Evolutionary conservation across 2,329 filamentous ascomycete genomes (phyloP).

Genomic region (Coniochaeta prunicola): DNA sequence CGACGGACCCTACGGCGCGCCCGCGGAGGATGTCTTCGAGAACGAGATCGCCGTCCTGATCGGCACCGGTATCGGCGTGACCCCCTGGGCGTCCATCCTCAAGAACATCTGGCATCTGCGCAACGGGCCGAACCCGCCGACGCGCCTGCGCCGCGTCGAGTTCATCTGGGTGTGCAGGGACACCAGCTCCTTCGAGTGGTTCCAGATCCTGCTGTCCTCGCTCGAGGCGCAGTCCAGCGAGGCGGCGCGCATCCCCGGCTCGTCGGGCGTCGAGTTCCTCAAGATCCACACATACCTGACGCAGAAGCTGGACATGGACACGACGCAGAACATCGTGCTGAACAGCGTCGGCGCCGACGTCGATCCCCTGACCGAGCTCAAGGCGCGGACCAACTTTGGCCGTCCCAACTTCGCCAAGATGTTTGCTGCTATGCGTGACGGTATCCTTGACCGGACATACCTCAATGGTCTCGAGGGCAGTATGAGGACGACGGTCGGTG

Average conservation of each 20-base stretch:
- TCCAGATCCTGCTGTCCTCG: conserved; percentile 86
- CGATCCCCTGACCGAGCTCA: conserved; percentile 89
- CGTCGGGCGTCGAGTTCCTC: conserved; percentile 73
- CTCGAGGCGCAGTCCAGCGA: conserved; percentile 79
- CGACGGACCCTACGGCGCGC: conserved; percentile 93
- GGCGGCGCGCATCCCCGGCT: conserved; percentile 59
- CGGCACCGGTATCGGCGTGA: conserved; percentile 81
- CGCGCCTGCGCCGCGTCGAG: conserved; percentile 85
- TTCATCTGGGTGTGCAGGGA: conserved; percentile 99
- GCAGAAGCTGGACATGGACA: conserved; percentile 85
- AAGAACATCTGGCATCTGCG: conserved; percentile 99
- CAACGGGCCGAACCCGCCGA: conserved; percentile 80
- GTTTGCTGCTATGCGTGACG: conserved; percentile 78
- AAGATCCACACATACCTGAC: conserved; percentile 98
- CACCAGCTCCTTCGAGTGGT: conserved; percentile 96
- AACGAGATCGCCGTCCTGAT: conserved; percentile 84
- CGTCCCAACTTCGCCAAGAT: conserved; percentile 81
- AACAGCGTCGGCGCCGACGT: conserved; percentile 85
- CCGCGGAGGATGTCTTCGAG: conserved; percentile 94
- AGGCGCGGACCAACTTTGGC: conserved; percentile 86
- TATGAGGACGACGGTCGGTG: conserved; percentile 78
- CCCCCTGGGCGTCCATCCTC: conserved; percentile 77
- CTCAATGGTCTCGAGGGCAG: conserved; percentile 72
- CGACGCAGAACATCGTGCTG: conserved; percentile 91
- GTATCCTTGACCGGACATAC: conserved; percentile 79